Percentiles rank a stretch among this genome's conserved stretches.
These are phyloP conservation scores for Fusarium cyanostomum DNA, from an alignment of 2,329 filamentous ascomycete genomes.

Conservation along the genomic window DNA sequence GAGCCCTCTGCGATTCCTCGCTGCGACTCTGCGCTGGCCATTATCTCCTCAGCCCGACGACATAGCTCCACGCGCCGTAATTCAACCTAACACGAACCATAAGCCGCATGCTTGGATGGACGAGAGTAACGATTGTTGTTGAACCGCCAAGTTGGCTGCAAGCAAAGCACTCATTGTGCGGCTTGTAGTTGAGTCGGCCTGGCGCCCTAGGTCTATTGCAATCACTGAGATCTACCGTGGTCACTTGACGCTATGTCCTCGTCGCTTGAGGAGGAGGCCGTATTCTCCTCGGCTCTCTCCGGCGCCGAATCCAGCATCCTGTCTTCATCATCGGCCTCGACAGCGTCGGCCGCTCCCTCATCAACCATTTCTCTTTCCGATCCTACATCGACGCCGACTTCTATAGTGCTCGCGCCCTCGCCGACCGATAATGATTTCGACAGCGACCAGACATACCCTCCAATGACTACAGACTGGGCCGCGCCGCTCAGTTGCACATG, in stretches of 20 bases:
- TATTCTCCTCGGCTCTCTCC: slow-evolving; percentile 10
- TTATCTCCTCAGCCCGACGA: slow-evolving; percentile 7
- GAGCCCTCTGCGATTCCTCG: background rate
- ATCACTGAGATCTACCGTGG: slow-evolving; percentile 12
- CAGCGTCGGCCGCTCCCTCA: slow-evolving; percentile 30
- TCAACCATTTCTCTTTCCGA: slow-evolving; percentile 21
- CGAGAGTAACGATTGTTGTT: slow-evolving; percentile 27
- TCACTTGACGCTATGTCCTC: slow-evolving; percentile 26
- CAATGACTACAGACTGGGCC: slow-evolving; percentile 52
- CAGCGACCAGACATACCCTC: slow-evolving; percentile 43
- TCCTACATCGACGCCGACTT: slow-evolving; percentile 28
- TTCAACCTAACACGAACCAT: slow-evolving; percentile 5
- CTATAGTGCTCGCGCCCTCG: slow-evolving; percentile 19
- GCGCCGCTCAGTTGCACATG: slow-evolving; percentile 51
- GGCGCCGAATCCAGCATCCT: slow-evolving; percentile 15
- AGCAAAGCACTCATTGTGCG: slow-evolving; percentile 25
- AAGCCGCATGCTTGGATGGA: slow-evolving; percentile 37
- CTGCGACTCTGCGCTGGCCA: slow-evolving; percentile 1
- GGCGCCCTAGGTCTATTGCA: slow-evolving; percentile 8
- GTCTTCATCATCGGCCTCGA: slow-evolving; percentile 6
- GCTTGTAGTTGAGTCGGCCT: slow-evolving; percentile 32
- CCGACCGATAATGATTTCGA: slow-evolving; percentile 36
- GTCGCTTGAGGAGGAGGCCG: slow-evolving; percentile 25
- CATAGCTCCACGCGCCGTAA: slow-evolving; percentile 2
- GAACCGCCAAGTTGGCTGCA: slow-evolving; percentile 39